These are phyloP conservation scores for Epicoccum sorghinum DNA, from an alignment of 2,329 filamentous ascomycete genomes.

Conservation along the genomic window DNA sequence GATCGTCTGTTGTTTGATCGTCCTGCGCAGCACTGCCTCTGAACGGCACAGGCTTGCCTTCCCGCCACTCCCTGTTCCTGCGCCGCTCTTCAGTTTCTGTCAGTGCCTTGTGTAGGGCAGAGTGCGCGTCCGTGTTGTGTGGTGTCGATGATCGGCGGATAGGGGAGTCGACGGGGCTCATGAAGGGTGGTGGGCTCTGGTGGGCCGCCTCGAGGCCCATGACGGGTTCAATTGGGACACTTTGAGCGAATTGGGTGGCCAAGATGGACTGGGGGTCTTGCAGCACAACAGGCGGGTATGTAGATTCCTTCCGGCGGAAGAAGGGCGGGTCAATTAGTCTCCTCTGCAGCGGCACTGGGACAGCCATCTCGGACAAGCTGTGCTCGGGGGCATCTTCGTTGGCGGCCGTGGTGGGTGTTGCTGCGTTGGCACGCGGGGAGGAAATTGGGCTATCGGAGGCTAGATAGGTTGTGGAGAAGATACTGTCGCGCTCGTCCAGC, in stretches of 20 bases:
- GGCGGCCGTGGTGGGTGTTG: slow-evolving; percentile 23
- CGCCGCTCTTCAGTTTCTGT: slow-evolving; percentile 50
- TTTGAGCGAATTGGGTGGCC: slow-evolving; percentile 42
- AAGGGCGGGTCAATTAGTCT: slow-evolving; percentile 42
- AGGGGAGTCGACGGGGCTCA: slow-evolving; percentile 47
- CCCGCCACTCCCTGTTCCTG: slow-evolving; percentile 57
- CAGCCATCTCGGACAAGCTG: slow-evolving; percentile 37
- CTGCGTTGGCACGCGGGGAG: slow-evolving; percentile 43
- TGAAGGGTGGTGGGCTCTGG: slow-evolving; percentile 45
- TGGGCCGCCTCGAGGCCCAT: slow-evolving; percentile 30
- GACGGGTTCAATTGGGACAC: slow-evolving; percentile 20
- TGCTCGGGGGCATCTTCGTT: slow-evolving; percentile 39
- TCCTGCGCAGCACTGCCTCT: slow-evolving; percentile 45
- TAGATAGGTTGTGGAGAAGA: slow-evolving; percentile 67
- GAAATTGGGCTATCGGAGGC: slow-evolving; percentile 56
- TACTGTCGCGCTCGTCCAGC: slow-evolving; percentile 67
- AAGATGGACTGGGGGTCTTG: slow-evolving; percentile 41
- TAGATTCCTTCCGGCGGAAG: slow-evolving; percentile 39
- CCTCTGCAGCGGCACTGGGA: slow-evolving; percentile 35
- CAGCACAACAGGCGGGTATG: slow-evolving; percentile 29
- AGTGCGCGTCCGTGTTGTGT: slow-evolving; percentile 27
- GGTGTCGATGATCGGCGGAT: slow-evolving; percentile 41
- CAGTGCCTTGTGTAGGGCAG: slow-evolving; percentile 34
- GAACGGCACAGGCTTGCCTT: slow-evolving; percentile 55
- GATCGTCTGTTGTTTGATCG: slow-evolving; percentile 52